Base-by-base conservation (phyloP, 2,329 filamentous ascomycete species). In the Penicillium palitans region DNA sequence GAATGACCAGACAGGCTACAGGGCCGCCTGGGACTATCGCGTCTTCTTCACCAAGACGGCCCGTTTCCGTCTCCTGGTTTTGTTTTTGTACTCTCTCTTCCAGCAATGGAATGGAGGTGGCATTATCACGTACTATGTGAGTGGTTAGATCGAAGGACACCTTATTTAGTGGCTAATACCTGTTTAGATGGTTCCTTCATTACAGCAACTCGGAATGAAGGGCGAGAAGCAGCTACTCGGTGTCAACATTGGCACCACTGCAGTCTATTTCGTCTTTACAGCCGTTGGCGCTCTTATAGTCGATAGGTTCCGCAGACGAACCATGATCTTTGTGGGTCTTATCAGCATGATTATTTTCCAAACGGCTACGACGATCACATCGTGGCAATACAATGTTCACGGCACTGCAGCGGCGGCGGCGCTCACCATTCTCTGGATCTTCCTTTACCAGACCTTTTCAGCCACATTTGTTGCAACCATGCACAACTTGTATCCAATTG, bases 91-190 rank as follows among this genome's bases (percentile, higher is more conserved):
- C 63, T 80, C 76, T 1, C 57, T 78, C 47, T 80, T 80, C 64
- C 78, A 80, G 60, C 76, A 78, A 54, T 80, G 79, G 78, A 79
- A 78, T 49, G 78, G 78, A 10, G 77, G 78, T 40, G 74, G 77
- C n/a, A 78, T 80, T 58, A 78, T 80, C 56, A 74, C 72, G 3
- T 72, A 76, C 54, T 80, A 79, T 57, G 71, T 76, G 25, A 64
- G 68, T 48, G 53, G 9, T 39, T 24, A 15, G 21, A 41, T 10
- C 1, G 6, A 24, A 15, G 8, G 17, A 13, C 8, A 2, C 2
- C 6, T 35, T 10, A 9, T 5, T 4, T 15, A 15, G 24, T 41
- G 6, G 13, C 35, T 53, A 53, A 54, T 15, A 6, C 6, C 15
- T n/a, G 44, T 8, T 8, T 33, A 68, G 68, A 63, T 77, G 44